Percentiles rank a stretch among this genome's conserved stretches.
Conservation (phyloP, 306 rosid genomes). For the Bauhinia variegata region DNA sequence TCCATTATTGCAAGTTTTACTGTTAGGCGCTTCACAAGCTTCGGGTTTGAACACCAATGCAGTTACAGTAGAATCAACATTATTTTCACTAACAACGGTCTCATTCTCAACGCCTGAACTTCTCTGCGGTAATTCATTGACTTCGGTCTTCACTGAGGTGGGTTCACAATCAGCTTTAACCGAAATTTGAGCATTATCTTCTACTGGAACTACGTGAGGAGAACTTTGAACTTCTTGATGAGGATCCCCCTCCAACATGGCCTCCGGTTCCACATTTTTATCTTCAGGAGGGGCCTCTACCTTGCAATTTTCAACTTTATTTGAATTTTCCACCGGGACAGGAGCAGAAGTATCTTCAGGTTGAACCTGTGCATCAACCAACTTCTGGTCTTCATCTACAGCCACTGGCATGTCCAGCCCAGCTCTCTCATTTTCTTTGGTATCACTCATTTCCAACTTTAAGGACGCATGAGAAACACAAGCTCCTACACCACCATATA, state of each 20-base stretch:
- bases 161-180: constrained; percentile 36
- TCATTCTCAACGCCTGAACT: constrained; percentile 30
- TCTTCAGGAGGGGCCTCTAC: constrained; percentile 24
- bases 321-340: constrained; percentile 32
- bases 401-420: constrained; percentile 26
- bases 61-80: constrained; percentile 34
- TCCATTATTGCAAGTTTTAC: constrained; percentile 34
- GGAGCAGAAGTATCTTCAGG: constrained; percentile 36
- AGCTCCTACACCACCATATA: constrained; percentile 38
- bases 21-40: constrained; percentile 45
- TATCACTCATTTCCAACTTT: constrained; percentile 61
- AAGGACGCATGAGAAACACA: constrained; percentile 33
- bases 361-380: constrained; percentile 36
- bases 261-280: constrained; percentile 32
- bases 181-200: constrained; percentile 35
- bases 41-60: constrained; percentile 51
- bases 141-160: constrained; percentile 42
- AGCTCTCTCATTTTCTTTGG: constrained; percentile 52
- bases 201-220: constrained; percentile 40
- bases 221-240: constrained; percentile 34
- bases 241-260: constrained; percentile 25
- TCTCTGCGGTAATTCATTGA: constrained; percentile 35
- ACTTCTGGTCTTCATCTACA: constrained; percentile 39
- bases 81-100: constrained; percentile 25
- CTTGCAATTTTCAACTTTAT: constrained; percentile 37